phyloP scores from a whole-genome alignment of 805 yeast species.

The Candida sphagnicola region DNA sequence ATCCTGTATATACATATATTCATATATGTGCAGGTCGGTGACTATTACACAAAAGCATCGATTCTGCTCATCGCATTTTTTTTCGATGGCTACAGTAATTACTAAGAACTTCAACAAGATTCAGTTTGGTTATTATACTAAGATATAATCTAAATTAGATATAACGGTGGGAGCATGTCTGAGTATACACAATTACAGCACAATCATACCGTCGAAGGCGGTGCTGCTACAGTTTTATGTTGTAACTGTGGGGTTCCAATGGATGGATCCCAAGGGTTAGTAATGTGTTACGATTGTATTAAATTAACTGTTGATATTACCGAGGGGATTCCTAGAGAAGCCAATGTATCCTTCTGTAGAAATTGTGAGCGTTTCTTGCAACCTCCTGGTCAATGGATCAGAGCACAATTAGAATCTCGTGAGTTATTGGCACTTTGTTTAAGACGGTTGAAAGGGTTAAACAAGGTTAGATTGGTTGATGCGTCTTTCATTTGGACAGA shows the following conservation, averaged over 20 bases:
- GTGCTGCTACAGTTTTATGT: constrained; percentile 84
- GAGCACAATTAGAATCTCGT: constrained; percentile 86
- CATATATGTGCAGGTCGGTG: too few relatives aligned
- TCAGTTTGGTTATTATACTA: too few relatives aligned
- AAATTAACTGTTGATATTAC: constrained; percentile 91
- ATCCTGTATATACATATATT: too few relatives aligned
- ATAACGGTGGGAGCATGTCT: constrained; percentile 38
- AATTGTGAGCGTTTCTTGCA: constrained; percentile 95
- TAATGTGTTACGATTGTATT: constrained; percentile 97
- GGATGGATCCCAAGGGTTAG: constrained; percentile 90
- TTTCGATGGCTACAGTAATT: too few relatives aligned
- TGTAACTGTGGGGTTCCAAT: constrained; percentile 98
- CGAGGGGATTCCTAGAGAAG: constrained; percentile 87
- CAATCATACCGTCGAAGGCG: constrained; percentile 15
- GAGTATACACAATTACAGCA: constrained; percentile 44
- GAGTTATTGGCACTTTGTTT: constrained; percentile 89
- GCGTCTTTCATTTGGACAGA: constrained; percentile 98
- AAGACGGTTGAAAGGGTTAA: constrained; percentile 82
- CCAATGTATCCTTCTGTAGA: constrained; percentile 89
- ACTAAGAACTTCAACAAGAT: too few relatives aligned
- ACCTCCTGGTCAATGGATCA: constrained; percentile 93
- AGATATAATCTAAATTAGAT: too few relatives aligned
- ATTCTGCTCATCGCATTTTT: too few relatives aligned
- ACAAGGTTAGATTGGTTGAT: constrained; percentile 81
- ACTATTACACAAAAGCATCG: too few relatives aligned